Base-by-base conservation (phyloP, 208 protist species). In the Trichomonas vaginalis region DNA sequence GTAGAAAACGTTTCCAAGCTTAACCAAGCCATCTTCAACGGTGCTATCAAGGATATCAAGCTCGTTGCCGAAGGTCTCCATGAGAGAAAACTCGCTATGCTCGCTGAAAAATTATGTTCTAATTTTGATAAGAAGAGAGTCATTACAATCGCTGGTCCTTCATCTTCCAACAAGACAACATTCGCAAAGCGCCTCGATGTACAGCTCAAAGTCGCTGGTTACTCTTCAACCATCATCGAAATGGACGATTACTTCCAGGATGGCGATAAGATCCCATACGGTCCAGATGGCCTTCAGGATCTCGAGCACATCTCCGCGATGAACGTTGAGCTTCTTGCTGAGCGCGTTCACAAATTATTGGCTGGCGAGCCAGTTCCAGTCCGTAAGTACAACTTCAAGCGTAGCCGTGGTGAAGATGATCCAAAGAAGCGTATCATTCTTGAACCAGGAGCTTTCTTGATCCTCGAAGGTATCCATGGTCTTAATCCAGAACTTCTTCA, bases 221-320 rank as follows among this genome's bases (percentile, higher is more conserved):
- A 46, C 61, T 37, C 39, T 37, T 35, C 92, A 95, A 45, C 39
- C 14, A 49, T 61, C 48, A 80, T 95, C 27, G 92, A 95, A 70
- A 79, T 95, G 49, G 92, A 95, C 37, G 92, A 80, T 39, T 95
- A 95, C 39, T 92, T 92, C 86, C 86, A 92, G 46, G 86, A 92
- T 39, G 46, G 40, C 23, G 12, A 27, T n/a, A 92, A 92, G n/a
- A 92, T 92, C 21, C 86, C 86, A n/a, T 0, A 51, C 35, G 86
- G 86, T n/a, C 45, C 40, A 51, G 86, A 92, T 47, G 86, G 86
- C n/a, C 45, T 92, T 10, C 86, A 92, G 46, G 86, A 92, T 51
- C n/a, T 92, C 27, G 86, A 92, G 46, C 86, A 92, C 32, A 92
- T 92, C 35, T 92, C 86, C 35, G 86, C 86, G 0, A 92, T 92